Conservation (phyloP, 495 filamentous ascomycete genomes). For the Xylaria intraflava region DNA sequence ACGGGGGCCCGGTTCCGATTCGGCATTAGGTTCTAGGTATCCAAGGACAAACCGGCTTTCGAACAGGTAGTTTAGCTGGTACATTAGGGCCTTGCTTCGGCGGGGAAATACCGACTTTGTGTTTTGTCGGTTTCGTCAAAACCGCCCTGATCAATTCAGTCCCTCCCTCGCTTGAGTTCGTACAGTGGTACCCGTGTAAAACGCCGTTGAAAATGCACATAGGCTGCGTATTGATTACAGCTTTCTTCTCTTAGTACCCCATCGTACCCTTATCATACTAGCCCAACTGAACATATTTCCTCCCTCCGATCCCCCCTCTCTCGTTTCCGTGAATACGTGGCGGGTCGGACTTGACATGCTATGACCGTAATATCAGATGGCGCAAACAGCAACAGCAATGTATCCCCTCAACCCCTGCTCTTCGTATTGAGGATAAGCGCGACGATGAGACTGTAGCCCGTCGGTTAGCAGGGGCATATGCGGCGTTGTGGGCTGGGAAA, state of each 20-base stretch:
- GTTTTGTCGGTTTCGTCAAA: no score
- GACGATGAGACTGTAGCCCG: slow-evolving; percentile 35
- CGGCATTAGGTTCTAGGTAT: no score
- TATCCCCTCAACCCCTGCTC: slow-evolving; percentile 40
- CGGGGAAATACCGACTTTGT: no score
- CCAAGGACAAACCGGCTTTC: no score
- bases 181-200: slow-evolving; percentile 21
- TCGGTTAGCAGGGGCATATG: slow-evolving; percentile 10
- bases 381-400: neutral
- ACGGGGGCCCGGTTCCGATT: no score
- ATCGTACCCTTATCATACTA: neutral
- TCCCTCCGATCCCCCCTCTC: neutral
- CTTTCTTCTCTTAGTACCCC: neutral
- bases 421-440: slow-evolving; percentile 49
- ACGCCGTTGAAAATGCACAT: slow-evolving; percentile 21
- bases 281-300: neutral
- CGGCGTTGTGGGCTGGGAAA: neutral
- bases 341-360: neutral
- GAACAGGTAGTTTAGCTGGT: no score
- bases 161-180: neutral
- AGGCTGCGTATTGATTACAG: slow-evolving; percentile 25
- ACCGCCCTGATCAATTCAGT: neutral
- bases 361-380: neutral
- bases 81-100: no score
- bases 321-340: neutral